Evolutionary conservation across 345 rosid genomes (phyloP), one percentile per base, ranked within the genome.

Genomic region (Corymbia maculata): DNA sequence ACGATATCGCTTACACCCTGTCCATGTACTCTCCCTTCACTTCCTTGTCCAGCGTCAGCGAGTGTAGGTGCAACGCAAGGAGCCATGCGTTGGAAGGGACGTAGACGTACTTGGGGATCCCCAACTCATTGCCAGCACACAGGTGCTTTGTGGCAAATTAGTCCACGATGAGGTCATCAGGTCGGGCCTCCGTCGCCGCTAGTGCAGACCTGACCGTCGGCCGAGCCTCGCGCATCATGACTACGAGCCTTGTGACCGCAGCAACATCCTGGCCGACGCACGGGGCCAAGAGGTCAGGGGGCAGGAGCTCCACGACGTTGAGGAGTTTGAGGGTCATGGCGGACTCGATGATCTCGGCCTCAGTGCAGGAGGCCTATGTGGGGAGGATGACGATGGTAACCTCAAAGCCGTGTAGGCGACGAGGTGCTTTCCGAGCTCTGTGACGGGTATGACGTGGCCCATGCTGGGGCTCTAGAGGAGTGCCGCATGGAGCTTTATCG

Each of bases 341-440:
- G 9, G 90, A 87, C 19, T 85, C 24, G 26, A 92, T 47, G 6
- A 89, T 85, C 6, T 88, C 70, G 45, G 93, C 85, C 87, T 95
- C 90, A 28, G 89, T 59, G 0, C 66, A n/a, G 8, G 95, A 91
- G 28, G 88, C 28, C 28, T 85, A 52, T 24, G 86, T 79, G 45
- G 89, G 55, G 66, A 92, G 91, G 3, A 91, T 89, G 44, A 36
- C 42, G 42, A 36, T 4, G 42, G 42, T 36, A 2, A 36, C 42
- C 42, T 36, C 42, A 36, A 93, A 89, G 82, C 61, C 61, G 8
- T 55, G 66, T 45, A 53, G 13, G 89, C 86, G 28, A 64, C 88
- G 50, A 96, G 92, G 86, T 92, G 91, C 88, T 93, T 89, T 5
- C 93, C 93, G n/a, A 96, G 93, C 87, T 93, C 97, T 22, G 94